Evolutionary conservation across 192 early-diverging fungal species (phyloP).

Genomic region (Rhizophagus sp.): DNA sequence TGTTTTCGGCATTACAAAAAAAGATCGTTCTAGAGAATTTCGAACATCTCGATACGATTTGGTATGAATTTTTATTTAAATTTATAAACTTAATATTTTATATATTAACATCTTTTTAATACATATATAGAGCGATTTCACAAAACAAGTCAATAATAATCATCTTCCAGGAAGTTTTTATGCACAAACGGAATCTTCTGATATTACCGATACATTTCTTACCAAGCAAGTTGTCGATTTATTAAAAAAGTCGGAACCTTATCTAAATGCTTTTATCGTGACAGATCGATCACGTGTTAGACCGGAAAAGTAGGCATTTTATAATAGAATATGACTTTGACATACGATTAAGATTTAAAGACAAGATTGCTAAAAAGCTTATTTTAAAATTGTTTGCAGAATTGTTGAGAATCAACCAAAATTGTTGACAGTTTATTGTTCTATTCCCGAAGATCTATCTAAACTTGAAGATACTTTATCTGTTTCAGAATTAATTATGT

Average conservation of each 20-base stretch:
- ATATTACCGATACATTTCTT: conserved; percentile 7
- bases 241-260: not conserved
- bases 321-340: not conserved
- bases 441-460: not conserved
- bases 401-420: not conserved
- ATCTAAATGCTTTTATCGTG: not conserved
- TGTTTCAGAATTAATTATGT: not conserved
- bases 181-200: conserved; percentile 14
- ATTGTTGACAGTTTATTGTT: not conserved
- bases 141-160: conserved; percentile 5
- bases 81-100: not conserved
- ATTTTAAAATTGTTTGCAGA: not conserved
- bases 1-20: conserved; percentile 1
- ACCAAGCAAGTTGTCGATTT: not conserved
- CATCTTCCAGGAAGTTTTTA: not conserved
- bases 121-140: not conserved
- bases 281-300: not conserved
- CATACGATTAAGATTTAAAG: not conserved
- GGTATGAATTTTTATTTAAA: not conserved
- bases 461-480: not conserved
- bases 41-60: not conserved
- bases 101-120: not conserved
- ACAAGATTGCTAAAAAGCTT: not conserved
- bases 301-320: conserved; percentile 7
- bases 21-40: not conserved